Evolutionary conservation across 805 yeast genomes (phyloP).

Genomic region (Yarrowia sp.): DNA sequence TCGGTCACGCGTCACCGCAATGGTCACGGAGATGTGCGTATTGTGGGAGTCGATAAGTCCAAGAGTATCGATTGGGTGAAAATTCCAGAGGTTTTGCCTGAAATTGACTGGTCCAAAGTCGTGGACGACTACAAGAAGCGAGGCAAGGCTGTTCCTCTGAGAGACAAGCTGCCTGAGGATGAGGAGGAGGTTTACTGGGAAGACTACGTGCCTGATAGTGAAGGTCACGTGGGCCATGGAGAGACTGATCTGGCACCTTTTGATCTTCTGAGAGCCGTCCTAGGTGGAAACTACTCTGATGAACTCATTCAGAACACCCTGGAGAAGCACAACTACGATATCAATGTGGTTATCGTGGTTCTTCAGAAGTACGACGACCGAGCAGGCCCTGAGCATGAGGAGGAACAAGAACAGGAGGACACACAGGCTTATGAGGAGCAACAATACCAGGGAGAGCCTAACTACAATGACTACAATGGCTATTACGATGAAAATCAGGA

Average conservation of each 20-base stretch:
- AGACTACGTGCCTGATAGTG: constrained; percentile 35
- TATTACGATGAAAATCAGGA: background rate
- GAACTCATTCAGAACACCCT: constrained; percentile 52
- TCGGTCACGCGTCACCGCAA: constrained; percentile 27
- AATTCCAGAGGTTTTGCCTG: constrained; percentile 40
- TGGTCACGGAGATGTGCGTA: constrained; percentile 13
- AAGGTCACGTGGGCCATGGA: constrained; percentile 23
- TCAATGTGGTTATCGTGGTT: constrained; percentile 42
- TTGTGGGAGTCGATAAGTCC: constrained; percentile 35
- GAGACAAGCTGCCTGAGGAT: constrained; percentile 21
- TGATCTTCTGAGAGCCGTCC: constrained; percentile 50
- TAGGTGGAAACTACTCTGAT: constrained; percentile 49
- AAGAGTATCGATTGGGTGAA: constrained; percentile 33
- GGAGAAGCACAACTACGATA: constrained; percentile 52
- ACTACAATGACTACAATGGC: background rate
- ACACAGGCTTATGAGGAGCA: background rate
- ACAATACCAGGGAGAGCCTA: background rate
- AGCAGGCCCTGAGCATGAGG: constrained; percentile 3
- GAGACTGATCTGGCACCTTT: constrained; percentile 49
- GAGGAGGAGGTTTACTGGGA: constrained; percentile 40
- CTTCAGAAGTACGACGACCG: constrained; percentile 19
- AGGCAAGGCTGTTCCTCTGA: constrained; percentile 19
- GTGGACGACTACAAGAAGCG: constrained; percentile 27
- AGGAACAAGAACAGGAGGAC: constrained; percentile 40
- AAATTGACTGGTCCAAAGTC: constrained; percentile 40